Percentiles rank a stretch among this genome's conserved stretches.
These are phyloP conservation scores for Tylopilus rubrobrunneus DNA, from an alignment of 768 basidiomycete genomes.

Conservation along the genomic window DNA sequence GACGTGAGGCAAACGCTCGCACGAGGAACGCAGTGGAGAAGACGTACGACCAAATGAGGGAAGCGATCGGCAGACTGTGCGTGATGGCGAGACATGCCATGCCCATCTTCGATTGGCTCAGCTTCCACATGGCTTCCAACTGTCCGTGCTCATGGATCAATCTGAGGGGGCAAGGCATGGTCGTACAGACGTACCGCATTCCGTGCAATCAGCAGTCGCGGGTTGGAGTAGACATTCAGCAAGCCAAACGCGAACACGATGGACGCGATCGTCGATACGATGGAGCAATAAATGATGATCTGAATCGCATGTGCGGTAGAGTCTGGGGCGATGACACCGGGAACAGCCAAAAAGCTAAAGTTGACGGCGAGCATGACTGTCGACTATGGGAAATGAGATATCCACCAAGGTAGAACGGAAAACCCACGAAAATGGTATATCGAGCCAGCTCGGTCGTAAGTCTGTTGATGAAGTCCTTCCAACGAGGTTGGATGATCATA, in stretches of 20 bases:
- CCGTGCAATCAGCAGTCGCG: background rate
- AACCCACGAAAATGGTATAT: constrained; percentile 13
- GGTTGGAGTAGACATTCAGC: constrained; percentile 11
- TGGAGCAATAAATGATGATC: constrained; percentile 8
- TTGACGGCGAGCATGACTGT: constrained; percentile 18
- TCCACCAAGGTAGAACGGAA: background rate
- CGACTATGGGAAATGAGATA: constrained; percentile 1
- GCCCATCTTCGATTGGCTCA: constrained; percentile 1
- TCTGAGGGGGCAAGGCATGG: background rate
- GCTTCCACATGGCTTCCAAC: constrained; percentile 3
- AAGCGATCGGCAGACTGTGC: constrained; percentile 13
- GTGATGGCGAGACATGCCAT: constrained; percentile 12
- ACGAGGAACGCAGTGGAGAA: background rate
- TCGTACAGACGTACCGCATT: constrained; percentile 5
- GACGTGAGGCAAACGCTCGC: background rate
- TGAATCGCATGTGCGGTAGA: background rate
- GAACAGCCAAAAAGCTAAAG: constrained; percentile 14
- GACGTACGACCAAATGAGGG: constrained; percentile 16
- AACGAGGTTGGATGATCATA: constrained; percentile 7
- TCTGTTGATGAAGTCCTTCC: constrained; percentile 10
- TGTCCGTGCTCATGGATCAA: background rate
- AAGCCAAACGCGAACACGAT: constrained; percentile 11
- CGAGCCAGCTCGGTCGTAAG: constrained; percentile 6
- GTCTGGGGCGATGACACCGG: background rate
- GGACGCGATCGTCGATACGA: constrained; percentile 8